Percentiles rank a stretch among this genome's conserved stretches.
Conservation (phyloP, 2,329 filamentous ascomycete genomes). For the Xylaria digitata region DNA sequence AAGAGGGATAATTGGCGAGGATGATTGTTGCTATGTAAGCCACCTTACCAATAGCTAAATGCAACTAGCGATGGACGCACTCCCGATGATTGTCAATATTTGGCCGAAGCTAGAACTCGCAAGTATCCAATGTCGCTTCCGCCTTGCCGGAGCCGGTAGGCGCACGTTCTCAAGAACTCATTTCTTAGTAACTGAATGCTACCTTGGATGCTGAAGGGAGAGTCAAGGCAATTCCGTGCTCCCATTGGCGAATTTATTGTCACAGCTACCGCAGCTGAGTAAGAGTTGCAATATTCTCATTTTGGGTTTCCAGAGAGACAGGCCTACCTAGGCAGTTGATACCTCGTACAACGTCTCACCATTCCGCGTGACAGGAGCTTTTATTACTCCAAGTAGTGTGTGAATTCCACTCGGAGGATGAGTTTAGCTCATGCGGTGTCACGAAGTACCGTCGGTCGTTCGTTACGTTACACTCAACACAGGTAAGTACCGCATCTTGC, state of each 20-base stretch:
- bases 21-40: background rate
- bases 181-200: conserved; percentile 10
- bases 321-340: background rate
- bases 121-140: conserved; percentile 13
- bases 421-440: conserved; percentile 18
- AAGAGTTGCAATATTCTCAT: background rate
- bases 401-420: background rate
- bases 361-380: conserved; percentile 7
- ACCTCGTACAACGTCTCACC: conserved; percentile 14
- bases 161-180: background rate
- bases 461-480: conserved; percentile 14
- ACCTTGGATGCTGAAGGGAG: conserved; percentile 9
- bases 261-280: conserved; percentile 1
- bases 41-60: background rate
- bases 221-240: background rate
- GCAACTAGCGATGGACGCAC: background rate
- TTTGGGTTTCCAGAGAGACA: conserved; percentile 5
- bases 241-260: conserved; percentile 10
- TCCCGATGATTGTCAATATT: background rate
- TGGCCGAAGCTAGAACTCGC: conserved; percentile 3
- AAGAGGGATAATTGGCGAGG: background rate
- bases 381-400: conserved; percentile 15
- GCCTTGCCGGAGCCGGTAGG: conserved; percentile 1
- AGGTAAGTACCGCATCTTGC: conserved; percentile 33
- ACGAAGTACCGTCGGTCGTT: background rate